These are phyloP conservation scores for Curvularia sp. DNA, from an alignment of 2,329 filamentous ascomycete genomes.

Conservation along the genomic window DNA sequence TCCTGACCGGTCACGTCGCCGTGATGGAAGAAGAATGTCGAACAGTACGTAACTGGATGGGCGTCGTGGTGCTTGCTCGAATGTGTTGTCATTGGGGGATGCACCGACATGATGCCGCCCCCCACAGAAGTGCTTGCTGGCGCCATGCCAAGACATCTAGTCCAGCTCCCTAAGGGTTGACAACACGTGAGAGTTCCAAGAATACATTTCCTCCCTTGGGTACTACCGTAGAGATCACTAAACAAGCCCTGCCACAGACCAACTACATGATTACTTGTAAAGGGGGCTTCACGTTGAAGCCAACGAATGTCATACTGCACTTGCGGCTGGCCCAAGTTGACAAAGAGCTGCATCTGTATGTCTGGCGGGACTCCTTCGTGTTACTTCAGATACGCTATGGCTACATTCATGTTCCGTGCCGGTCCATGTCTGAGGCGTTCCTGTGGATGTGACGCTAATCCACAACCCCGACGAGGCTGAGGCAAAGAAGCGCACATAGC, in stretches of 20 bases:
- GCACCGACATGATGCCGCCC: neutral
- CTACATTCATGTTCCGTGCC: neutral
- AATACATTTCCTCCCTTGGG: neutral
- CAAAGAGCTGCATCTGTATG: neutral
- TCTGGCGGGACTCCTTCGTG: neutral
- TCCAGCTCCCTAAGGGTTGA: neutral
- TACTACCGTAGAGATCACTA: neutral
- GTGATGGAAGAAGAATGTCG: neutral
- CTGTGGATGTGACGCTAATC: neutral
- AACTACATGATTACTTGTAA: neutral
- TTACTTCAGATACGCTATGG: neutral
- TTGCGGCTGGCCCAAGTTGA: neutral
- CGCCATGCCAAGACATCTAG: slow-evolving; percentile 1
- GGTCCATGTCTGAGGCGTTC: neutral
- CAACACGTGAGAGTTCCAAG: neutral
- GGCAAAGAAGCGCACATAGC: neutral
- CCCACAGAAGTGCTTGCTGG: neutral
- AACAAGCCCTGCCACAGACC: neutral
- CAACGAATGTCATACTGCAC: neutral
- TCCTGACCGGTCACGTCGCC: slow-evolving; percentile 3
- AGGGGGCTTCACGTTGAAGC: neutral
- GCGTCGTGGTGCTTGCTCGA: neutral
- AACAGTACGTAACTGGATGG: neutral
- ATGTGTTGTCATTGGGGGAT: neutral
- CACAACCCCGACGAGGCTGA: neutral